A percentile compares a stretch with the other conserved stretches of the same genome.
phyloP scores from a whole-genome alignment of 169 alveolate species.

The Eimeria praecox region DNA sequence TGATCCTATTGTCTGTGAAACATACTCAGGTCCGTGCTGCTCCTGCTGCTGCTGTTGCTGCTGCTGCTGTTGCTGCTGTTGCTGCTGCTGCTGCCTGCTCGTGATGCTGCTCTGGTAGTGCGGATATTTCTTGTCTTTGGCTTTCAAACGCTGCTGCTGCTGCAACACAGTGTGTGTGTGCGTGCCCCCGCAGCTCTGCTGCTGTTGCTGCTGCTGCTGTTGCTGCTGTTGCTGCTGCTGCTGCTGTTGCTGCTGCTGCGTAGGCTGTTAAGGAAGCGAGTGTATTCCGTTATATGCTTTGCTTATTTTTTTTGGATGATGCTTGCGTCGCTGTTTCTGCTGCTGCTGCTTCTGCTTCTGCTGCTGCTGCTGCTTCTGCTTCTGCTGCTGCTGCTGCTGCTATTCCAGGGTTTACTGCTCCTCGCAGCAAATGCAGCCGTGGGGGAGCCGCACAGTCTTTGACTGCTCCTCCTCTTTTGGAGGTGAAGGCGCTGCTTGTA shows the following conservation, averaged over 20 bases:
- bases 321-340: background rate
- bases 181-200: background rate
- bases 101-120: background rate
- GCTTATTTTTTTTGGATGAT: background rate
- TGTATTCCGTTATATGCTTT: background rate
- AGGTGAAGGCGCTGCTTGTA: slow-evolving; percentile 58
- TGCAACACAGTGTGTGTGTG: background rate
- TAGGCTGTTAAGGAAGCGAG: too few species aligned
- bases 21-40: slow-evolving; percentile 68
- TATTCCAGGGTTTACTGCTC: slow-evolving; percentile 33
- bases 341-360: background rate
- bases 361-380: background rate
- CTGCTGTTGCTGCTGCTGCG: background rate
- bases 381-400: background rate
- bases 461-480: background rate
- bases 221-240: background rate
- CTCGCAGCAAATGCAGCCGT: slow-evolving; percentile 58
- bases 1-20: slow-evolving; percentile 76
- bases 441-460: background rate
- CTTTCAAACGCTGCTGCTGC: background rate
- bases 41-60: slow-evolving; percentile 25
- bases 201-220: background rate
- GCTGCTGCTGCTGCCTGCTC: background rate
- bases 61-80: background rate
- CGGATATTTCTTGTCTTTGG: background rate